Conservation (phyloP, 2,329 filamentous ascomycete genomes). For the Thielaviopsis ethacetica region DNA sequence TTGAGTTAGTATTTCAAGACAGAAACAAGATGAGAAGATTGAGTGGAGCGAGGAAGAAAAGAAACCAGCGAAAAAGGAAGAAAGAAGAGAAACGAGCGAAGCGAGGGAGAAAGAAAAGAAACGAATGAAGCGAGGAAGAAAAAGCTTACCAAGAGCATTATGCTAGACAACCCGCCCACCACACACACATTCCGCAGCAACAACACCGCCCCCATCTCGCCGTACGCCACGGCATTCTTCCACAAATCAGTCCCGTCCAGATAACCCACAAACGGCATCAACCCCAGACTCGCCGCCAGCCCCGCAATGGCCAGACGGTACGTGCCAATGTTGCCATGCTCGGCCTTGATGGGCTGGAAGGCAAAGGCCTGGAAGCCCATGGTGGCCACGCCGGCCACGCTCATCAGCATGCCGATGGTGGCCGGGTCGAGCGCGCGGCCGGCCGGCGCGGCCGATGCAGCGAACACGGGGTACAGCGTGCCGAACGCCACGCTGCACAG, state of each 20-base stretch:
- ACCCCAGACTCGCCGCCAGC: conserved; percentile 63
- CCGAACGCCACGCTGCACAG: conserved; percentile 91
- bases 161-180: conserved; percentile 78
- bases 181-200: conserved; percentile 81
- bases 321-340: conserved; percentile 69
- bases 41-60: background rate
- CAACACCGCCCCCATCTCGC: conserved; percentile 64
- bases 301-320: conserved; percentile 67
- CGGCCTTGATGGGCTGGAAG: conserved; percentile 63
- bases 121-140: background rate
- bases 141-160: conserved; percentile 59
- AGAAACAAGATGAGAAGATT: no score
- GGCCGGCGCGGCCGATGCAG: conserved; percentile 54
- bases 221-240: conserved; percentile 50
- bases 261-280: conserved; percentile 86
- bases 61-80: background rate
- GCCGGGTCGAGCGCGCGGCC: conserved; percentile 61
- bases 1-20: no score
- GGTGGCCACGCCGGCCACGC: conserved; percentile 67
- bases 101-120: background rate
- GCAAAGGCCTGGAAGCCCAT: conserved; percentile 81
- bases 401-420: conserved; percentile 73
- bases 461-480: conserved; percentile 87
- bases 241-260: conserved; percentile 26
- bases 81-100: background rate